A percentile compares a stretch with the other conserved stretches of the same genome.
Evolutionary conservation across 805 yeast genomes (phyloP).

Genomic region (Spathaspora boniae): DNA sequence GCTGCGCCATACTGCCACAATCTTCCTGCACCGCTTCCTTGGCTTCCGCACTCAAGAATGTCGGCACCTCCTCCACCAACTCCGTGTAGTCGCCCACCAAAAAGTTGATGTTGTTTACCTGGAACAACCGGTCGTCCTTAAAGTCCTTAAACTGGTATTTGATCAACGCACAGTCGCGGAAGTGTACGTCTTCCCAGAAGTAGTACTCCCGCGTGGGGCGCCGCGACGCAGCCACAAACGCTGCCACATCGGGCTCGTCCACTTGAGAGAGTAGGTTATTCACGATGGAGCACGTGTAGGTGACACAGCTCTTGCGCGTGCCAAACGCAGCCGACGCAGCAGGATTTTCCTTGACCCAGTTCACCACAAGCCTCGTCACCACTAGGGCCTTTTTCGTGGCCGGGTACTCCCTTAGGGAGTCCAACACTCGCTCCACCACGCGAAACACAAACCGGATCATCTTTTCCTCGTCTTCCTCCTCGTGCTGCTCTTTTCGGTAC

Average conservation of each 20-base stretch:
- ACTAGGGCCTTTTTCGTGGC: conserved; percentile 16
- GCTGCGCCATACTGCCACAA: too few species aligned
- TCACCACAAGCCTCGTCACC: conserved; percentile 45
- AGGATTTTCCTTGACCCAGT: conserved; percentile 56
- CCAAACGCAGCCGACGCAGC: not conserved
- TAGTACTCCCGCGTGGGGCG: conserved; percentile 50
- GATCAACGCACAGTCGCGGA: conserved; percentile 58
- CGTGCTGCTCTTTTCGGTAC: not conserved
- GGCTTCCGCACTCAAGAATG: conserved; percentile 11
- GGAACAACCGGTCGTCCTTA: conserved; percentile 49
- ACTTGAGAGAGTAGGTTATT: not conserved
- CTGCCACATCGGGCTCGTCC: conserved; percentile 13
- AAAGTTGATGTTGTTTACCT: conserved; percentile 18
- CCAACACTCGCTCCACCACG: conserved; percentile 19
- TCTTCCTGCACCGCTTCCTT: not conserved
- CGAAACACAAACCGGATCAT: conserved; percentile 15
- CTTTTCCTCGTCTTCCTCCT: conserved; percentile 4
- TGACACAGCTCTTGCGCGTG: not conserved
- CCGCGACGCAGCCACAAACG: conserved; percentile 11
- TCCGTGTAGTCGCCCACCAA: conserved; percentile 20
- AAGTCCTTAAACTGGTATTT: conserved; percentile 57
- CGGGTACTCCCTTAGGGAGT: conserved; percentile 6
- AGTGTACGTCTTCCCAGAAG: conserved; percentile 61
- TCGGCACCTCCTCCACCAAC: conserved; percentile 11
- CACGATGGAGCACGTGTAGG: not conserved